Conservation (phyloP, 108 stramenopile species). For the Epithemia pelagica region DNA sequence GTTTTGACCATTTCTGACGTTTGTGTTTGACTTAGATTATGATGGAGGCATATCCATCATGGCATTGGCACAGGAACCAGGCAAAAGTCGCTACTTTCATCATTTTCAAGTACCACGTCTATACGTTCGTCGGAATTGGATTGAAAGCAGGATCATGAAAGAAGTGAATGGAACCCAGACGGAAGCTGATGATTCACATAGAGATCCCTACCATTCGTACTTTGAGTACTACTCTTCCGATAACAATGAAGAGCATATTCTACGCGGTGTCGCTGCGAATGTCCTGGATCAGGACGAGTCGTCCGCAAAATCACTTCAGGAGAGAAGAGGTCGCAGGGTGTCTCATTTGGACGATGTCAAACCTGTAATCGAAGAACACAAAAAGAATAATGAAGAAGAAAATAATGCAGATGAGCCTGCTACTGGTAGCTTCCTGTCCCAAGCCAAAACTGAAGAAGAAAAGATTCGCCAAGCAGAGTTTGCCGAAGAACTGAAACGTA, state of each 20-base stretch:
- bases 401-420: conserved; percentile 4
- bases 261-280: conserved; percentile 56
- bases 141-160: conserved; percentile 48
- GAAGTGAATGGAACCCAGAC: conserved; percentile 20
- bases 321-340: conserved; percentile 35
- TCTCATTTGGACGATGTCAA: background rate
- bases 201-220: conserved; percentile 73
- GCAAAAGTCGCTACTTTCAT: conserved; percentile 42
- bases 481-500: background rate
- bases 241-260: conserved; percentile 25
- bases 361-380: background rate
- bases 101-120: conserved; percentile 57
- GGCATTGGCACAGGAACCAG: conserved; percentile 33
- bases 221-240: conserved; percentile 41
- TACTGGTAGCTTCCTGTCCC: conserved; percentile 1
- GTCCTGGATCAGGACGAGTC: conserved; percentile 51
- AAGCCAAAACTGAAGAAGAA: background rate
- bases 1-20: too few species aligned
- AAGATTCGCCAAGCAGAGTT: background rate
- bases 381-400: conserved; percentile 13
- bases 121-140: conserved; percentile 61
- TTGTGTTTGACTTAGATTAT: too few species aligned
- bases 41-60: conserved; percentile 68
- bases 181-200: conserved; percentile 31
- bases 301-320: conserved; percentile 32